Conservation (phyloP, 1,284 basidiomycete genomes). For the Heterobasidion irregulare region DNA sequence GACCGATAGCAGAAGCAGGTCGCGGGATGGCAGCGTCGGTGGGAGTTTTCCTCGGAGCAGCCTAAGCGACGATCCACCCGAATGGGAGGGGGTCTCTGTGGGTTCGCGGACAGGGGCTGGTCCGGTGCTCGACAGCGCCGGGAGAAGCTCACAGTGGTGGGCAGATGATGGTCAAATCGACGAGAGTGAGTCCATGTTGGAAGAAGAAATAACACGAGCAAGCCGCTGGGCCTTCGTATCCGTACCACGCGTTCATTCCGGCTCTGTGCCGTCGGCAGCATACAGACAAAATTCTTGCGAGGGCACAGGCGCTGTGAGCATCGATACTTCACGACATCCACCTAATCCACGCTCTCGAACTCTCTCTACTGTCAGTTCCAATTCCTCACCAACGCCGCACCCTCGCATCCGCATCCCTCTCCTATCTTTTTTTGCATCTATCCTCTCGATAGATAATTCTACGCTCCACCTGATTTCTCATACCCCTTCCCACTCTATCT, state of each 20-base stretch:
- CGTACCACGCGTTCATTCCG: constrained; percentile 3
- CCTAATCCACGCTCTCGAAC: constrained; percentile 9
- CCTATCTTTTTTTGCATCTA: constrained; percentile 21
- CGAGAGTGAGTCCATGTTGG: constrained; percentile 15
- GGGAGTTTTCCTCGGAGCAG: background rate
- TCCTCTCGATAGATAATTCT: constrained; percentile 26
- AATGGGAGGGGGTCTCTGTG: constrained; percentile 3
- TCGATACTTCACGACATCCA: background rate
- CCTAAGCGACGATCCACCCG: background rate
- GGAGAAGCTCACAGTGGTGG: constrained; percentile 21
- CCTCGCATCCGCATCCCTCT: constrained; percentile 23
- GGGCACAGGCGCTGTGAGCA: background rate
- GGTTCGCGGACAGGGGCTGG: background rate
- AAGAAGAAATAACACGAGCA: constrained; percentile 18
- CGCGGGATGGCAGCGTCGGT: constrained; percentile 6
- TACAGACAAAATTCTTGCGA: background rate
- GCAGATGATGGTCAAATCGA: constrained; percentile 9
- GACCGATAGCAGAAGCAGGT: background rate
- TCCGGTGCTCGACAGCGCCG: background rate
- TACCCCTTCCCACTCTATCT: constrained; percentile 18
- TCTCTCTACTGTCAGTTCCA: constrained; percentile 11
- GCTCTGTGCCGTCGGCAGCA: background rate
- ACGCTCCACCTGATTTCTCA: constrained; percentile 23
- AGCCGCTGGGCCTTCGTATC: constrained; percentile 14
- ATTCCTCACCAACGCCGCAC: constrained; percentile 12